Evolutionary conservation across 495 filamentous ascomycete species (phyloP), one percentile per base, ranked within the genome.

Genomic region (Aspergillus leporis): DNA sequence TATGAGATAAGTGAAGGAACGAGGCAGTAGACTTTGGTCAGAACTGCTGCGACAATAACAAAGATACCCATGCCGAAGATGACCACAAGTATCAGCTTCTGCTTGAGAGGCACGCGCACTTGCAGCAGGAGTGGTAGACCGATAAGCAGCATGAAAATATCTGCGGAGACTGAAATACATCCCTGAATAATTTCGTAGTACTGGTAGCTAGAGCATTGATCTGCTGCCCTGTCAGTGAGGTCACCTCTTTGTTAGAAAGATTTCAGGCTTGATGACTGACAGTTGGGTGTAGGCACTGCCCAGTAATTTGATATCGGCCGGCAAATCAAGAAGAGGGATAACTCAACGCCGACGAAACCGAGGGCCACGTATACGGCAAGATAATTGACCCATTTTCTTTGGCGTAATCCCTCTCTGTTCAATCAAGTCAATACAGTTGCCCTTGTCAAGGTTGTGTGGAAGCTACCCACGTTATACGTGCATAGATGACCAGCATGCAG

Each of bases 1-100:
- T 78, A 74, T 34, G 74, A 76, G 55, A 81, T 74, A 9, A 79
- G 68, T 4, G 63, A 60, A 2, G 75, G 74, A 19, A 82, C 81
- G 61, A 90, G 84, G 50, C 81, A 86, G 75, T 89, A 89, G 61
- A 85, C 83, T 66, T 88, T 89, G 61, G 83, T 89, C 48, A 89
- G 70, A 34, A 86, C 66, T 16, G 85, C 84, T 57, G 82, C 80
- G 36, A 88, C 73, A 60, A 90, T 88, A 61, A 87, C 85, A 70
- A 90, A 89, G 57, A 86, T 69, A 23, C 87, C 87, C 61, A 89
- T 83, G 55, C 73, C 74, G 68, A 82, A 81, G 36, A 81, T 66
- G 34, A 72, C 5, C 18, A 78, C 62, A 4, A 89, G 76, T 32
- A 87, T 78, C 9, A 84, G 53, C 66, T 89, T 90, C 55, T 85